A percentile compares a stretch with the other conserved stretches of the same genome.
Conservation (phyloP, 306 rosid genomes). For the Dryas alaskensis region DNA sequence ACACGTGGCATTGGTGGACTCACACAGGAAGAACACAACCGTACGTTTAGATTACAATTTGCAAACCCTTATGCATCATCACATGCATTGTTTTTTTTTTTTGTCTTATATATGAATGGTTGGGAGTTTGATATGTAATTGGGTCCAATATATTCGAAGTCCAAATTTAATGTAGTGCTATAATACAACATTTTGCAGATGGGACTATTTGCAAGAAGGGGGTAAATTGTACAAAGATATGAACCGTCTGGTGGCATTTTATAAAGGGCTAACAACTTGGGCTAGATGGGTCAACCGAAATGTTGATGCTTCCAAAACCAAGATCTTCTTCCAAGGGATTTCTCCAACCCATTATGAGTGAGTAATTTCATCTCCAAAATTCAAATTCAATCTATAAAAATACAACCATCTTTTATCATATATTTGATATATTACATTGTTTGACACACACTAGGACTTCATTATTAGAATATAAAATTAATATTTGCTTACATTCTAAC, state of each 20-base stretch:
- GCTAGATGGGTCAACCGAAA: conserved; percentile 67
- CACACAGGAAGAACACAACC: conserved; percentile 80
- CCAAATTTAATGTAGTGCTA: neutral
- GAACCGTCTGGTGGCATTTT: conserved; percentile 72
- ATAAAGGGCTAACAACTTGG: conserved; percentile 86
- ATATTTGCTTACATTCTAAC: too few species aligned
- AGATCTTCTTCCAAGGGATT: conserved; percentile 87
- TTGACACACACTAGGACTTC: too few species aligned
- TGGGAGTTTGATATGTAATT: too few species aligned
- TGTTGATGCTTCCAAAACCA: conserved; percentile 68
- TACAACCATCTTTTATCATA: neutral
- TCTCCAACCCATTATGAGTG: conserved; percentile 89
- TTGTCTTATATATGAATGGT: neutral
- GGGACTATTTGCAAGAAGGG: conserved; percentile 64
- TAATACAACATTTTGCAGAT: conserved; percentile 36
- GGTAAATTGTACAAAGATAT: conserved; percentile 65
- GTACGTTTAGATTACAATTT: conserved; percentile 36
- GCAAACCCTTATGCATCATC: neutral
- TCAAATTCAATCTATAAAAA: neutral
- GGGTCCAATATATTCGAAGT: too few species aligned
- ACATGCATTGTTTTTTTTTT: neutral
- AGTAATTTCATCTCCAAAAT: conserved; percentile 14
- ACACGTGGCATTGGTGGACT: conserved; percentile 99
- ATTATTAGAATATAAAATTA: too few species aligned
- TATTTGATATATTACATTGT: neutral